Base-by-base conservation (phyloP, 139 green algal genomes). In the Chlorella sp. region DNA sequence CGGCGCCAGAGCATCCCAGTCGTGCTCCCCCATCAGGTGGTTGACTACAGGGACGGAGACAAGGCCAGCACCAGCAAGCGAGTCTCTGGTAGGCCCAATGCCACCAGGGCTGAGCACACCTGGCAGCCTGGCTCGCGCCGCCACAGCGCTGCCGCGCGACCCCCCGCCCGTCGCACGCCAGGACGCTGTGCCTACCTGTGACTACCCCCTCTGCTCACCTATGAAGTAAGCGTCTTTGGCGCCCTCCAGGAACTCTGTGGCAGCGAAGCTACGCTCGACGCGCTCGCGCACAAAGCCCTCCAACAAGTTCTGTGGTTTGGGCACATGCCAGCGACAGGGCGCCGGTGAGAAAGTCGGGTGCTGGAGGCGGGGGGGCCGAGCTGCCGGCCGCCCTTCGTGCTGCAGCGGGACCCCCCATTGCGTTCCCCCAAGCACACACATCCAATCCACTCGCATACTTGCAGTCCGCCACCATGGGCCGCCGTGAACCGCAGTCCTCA, bases 211-310 rank as follows among this genome's bases (percentile, higher is more conserved):
- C 9, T 23, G 3, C 50, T 40, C 56, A 77, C 71, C 56, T 27
- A 56, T 70, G 8, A 27, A 71, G 40, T 70, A 74, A 6, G 77
- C 77, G 42, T 83, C 77, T 42, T 74, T 68, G 23, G 70, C 56
- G 1, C 70, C 77, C 60, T 83, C 77, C 38, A 83, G 21, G 12
- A 50, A 74, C 27, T 83, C 77, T 12, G 40, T 38, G 1, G 69
- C 58, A 33, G 74, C 71, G 74, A 83, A 83, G 25, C 59, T 27
- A 12, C 17, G 59, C 35, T 83, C 77, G 2, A 83, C n/a, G n/a
- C 48, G 35, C 3, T 17, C 25, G 5, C 61, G 61, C 2, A 83
- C 29, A 8, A 79, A 67, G 23, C 45, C 3, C 58, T 75, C 51
- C 68, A 60, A 41, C 7, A 8, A 8, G 17, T 9, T 12, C 27